Conservation (phyloP, 2,329 filamentous ascomycete species). For the Simplicillium sp. region DNA sequence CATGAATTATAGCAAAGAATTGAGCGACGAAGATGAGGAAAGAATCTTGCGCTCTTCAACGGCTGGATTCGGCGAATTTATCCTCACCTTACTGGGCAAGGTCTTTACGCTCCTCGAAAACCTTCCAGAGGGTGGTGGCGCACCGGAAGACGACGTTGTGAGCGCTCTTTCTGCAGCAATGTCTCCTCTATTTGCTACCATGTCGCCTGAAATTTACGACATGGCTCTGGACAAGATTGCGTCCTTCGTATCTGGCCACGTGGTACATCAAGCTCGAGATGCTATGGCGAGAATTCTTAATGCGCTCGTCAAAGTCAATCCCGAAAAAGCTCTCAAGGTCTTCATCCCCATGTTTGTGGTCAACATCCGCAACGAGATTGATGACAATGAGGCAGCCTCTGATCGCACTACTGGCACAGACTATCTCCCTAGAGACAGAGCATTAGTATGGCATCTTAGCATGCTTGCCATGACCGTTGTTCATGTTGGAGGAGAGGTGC, state of each 20-base stretch:
- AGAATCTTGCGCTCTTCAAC: constrained; percentile 88
- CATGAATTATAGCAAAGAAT: constrained; percentile 73
- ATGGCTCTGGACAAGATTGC: constrained; percentile 86
- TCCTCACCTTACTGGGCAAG: constrained; percentile 81
- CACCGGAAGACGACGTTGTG: constrained; percentile 93
- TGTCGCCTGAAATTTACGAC: constrained; percentile 91
- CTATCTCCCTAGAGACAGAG: constrained; percentile 84
- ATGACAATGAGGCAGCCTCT: constrained; percentile 91
- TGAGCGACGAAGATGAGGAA: constrained; percentile 79
- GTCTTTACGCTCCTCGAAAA: constrained; percentile 96
- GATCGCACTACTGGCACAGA: constrained; percentile 90
- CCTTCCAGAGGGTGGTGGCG: constrained; percentile 81
- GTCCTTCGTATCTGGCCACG: constrained; percentile 83
- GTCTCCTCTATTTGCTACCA: constrained; percentile 77
- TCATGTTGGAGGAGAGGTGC: constrained; percentile 82
- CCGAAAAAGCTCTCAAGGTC: constrained; percentile 83
- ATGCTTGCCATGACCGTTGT: constrained; percentile 98
- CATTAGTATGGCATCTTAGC: constrained; percentile 92
- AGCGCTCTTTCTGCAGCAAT: constrained; percentile 90
- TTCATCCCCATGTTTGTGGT: constrained; percentile 84
- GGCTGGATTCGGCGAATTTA: constrained; percentile 85
- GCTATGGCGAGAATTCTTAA: constrained; percentile 99
- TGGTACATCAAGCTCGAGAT: constrained; percentile 92
- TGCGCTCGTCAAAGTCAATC: constrained; percentile 89
- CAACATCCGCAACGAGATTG: constrained; percentile 92